A percentile compares a stretch with the other conserved stretches of the same genome.
Evolutionary conservation across 1,284 basidiomycete species (phyloP).

Genomic region (Cyathus pygmaeus): DNA sequence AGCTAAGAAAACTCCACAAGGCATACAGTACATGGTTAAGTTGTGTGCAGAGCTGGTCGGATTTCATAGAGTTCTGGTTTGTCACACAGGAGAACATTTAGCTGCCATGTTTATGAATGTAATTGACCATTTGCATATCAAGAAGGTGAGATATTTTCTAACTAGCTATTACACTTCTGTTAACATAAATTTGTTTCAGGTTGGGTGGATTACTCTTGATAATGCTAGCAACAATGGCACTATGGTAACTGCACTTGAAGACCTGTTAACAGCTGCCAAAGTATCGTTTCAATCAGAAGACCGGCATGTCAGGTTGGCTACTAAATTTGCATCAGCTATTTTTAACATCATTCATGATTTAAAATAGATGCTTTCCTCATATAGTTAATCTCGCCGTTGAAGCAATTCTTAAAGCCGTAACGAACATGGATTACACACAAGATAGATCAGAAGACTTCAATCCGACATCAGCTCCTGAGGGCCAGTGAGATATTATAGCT

Average conservation of each 20-base stretch:
- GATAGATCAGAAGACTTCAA: constrained; percentile 6
- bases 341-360: background rate
- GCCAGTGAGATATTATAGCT: constrained; percentile 2
- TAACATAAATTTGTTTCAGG: constrained; percentile 13
- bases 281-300: constrained; percentile 25
- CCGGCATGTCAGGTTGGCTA: constrained; percentile 27
- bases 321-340: constrained; percentile 2
- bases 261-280: constrained; percentile 11
- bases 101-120: constrained; percentile 34
- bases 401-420: constrained; percentile 13
- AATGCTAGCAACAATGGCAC: constrained; percentile 44
- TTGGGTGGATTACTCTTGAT: constrained; percentile 41
- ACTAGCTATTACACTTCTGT: background rate
- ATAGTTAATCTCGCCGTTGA: constrained; percentile 18
- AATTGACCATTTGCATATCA: constrained; percentile 28
- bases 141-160: constrained; percentile 9
- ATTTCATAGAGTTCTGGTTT: constrained; percentile 38
- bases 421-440: constrained; percentile 12
- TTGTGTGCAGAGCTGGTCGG: constrained; percentile 38
- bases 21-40: constrained; percentile 19
- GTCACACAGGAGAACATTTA: constrained; percentile 43
- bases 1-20: constrained; percentile 15
- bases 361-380: constrained; percentile 27
- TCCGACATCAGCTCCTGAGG: background rate
- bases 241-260: constrained; percentile 27